These are phyloP conservation scores for Chrysoporthe deuterocubensis DNA, from an alignment of 2,329 filamentous ascomycete species.

Conservation along the genomic window DNA sequence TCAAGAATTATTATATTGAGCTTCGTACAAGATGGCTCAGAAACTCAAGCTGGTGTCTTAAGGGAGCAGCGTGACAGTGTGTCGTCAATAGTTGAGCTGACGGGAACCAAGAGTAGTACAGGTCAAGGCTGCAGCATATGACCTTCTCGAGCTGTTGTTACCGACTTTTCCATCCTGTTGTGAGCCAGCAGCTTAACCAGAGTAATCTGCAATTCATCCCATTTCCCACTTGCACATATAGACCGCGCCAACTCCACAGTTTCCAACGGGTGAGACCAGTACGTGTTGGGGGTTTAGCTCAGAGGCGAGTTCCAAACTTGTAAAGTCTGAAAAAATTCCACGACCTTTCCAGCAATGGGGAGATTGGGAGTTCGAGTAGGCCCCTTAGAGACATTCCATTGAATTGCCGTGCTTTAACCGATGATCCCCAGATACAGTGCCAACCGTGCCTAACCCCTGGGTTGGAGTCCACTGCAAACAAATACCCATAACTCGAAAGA, in stretches of 20 bases:
- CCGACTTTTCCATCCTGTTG: not conserved
- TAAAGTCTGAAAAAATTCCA: not conserved
- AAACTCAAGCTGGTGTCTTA: not conserved
- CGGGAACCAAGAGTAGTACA: not conserved
- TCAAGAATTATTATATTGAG: not conserved
- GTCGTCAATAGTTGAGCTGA: not conserved
- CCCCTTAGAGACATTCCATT: not conserved
- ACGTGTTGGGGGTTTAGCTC: not conserved
- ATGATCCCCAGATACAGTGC: slow-evolving; percentile 6
- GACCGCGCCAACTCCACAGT: not conserved
- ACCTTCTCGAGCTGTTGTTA: no score
- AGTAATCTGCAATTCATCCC: not conserved
- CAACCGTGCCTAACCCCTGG: not conserved
- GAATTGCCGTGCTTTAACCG: slow-evolving; percentile 2
- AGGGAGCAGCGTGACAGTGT: not conserved
- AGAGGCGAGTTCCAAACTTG: not conserved
- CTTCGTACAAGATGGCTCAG: not conserved
- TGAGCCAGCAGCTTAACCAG: not conserved
- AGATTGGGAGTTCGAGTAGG: not conserved
- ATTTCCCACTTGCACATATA: not conserved
- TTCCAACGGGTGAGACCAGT: slow-evolving; percentile 2
- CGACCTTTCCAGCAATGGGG: not conserved
- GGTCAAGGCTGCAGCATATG: not conserved
- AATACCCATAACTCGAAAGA: slow-evolving; percentile 1
- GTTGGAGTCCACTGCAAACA: slow-evolving; percentile 1